Base-by-base conservation (phyloP, 2,329 filamentous ascomycete species). In the Pseudogymnoascus sp. region DNA sequence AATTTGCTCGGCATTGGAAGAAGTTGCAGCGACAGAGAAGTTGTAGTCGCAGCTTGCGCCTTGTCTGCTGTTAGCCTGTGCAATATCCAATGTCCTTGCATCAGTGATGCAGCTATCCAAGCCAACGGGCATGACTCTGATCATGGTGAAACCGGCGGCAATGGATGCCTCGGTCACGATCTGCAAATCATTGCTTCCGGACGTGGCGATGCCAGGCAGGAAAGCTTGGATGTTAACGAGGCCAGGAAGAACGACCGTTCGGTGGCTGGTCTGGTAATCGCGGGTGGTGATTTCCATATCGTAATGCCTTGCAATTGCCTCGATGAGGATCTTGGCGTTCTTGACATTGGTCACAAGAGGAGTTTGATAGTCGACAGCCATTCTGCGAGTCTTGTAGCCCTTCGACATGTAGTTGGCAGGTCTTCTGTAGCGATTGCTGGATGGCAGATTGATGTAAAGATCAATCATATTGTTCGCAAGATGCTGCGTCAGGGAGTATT, bases 321-420 rank as follows among this genome's bases (percentile, higher is more conserved):
- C 94, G 62, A 99, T 88, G 61, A 99, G 79, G 65, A 99, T 91
- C 82, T 97, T 99, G 65, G 94, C 94, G 73, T 97, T 97, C 84
- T 99, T 99, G 76, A 99, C 94, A 71, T 99, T 99, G 63, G 94
- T 99, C 16, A 99, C 93, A 65, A 99, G 80, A 64, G 94, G 94
- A 62, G 94, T 96, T 78, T 97, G 93, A 78, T 97, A 91, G 56
- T 74, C 94, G 44, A 99, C 94, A 37, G 94, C 94, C 92, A 99
- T 97, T 76, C 94, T 88, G 75, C 94, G 87, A 63, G 94, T 97
- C 73, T 90, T 89, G 79, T 99, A 99, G 65, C 94, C 94, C 79
- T 94, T 94, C 77, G 90, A 95, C 88, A 99, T 95, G 78, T 97
- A 99, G 80, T 92, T 99, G 71, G 94, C 94, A 33, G 94, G 94